Percentiles rank a stretch among this genome's conserved stretches.
Conservation (phyloP, 139 green algal species). For the Pycnococcus provasolii region DNA sequence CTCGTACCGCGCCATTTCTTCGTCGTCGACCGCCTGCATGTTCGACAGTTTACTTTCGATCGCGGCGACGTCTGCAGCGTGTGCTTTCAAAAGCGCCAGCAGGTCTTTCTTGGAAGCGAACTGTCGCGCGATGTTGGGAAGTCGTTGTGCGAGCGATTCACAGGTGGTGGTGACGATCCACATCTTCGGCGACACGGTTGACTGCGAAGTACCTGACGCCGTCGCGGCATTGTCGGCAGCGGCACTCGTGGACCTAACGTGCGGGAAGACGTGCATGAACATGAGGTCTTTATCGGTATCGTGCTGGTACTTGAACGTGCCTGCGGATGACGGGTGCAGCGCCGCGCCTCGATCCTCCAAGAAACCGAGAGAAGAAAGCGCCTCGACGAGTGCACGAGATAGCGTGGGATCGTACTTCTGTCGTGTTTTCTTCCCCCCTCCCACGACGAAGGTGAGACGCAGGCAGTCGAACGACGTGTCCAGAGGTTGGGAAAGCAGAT, state of each 20-base stretch:
- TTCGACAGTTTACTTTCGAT: slow-evolving; percentile 3
- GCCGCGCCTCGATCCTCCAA: slow-evolving; percentile 31
- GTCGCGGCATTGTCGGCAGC: background rate
- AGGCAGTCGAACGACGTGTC: background rate
- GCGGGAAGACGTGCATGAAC: slow-evolving; percentile 36
- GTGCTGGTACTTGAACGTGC: slow-evolving; percentile 34
- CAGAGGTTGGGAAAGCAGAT: too few relatives aligned
- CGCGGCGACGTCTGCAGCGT: background rate
- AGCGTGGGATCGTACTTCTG: slow-evolving; percentile 27
- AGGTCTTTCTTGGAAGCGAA: slow-evolving; percentile 1
- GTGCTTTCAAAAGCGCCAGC: slow-evolving; percentile 10
- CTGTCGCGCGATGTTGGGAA: background rate
- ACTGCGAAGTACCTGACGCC: background rate
- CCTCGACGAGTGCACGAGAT: slow-evolving; percentile 7
- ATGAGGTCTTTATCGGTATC: slow-evolving; percentile 38
- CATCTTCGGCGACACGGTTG: background rate
- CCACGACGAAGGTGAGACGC: slow-evolving; percentile 25
- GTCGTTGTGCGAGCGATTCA: background rate
- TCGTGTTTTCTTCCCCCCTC: slow-evolving; percentile 31
- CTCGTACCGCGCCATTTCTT: slow-evolving; percentile 17
- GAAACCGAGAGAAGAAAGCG: slow-evolving; percentile 12
- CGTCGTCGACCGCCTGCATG: background rate
- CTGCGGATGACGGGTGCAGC: background rate
- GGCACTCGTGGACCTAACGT: background rate
- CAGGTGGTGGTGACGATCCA: background rate